phyloP scores from a whole-genome alignment of 768 basidiomycete genomes.

The Lepiota brunneoincarnata region DNA sequence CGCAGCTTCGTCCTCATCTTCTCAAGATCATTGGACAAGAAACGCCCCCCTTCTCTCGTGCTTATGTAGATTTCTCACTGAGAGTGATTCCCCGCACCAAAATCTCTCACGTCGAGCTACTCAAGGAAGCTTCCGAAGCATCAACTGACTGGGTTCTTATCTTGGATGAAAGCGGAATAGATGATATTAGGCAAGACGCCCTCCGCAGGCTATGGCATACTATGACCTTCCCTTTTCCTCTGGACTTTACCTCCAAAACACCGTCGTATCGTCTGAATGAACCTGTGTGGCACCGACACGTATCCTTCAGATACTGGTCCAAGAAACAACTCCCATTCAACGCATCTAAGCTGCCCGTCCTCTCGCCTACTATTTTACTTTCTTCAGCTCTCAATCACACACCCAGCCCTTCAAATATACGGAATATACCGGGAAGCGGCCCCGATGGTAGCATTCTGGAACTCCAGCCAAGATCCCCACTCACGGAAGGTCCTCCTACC shows the following conservation, averaged over 20 bases:
- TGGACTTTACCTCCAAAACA: too few species aligned
- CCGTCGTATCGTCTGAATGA: background rate
- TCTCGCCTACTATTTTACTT: background rate
- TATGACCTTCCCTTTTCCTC: background rate
- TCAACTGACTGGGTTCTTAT: conserved; percentile 51
- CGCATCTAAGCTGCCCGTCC: background rate
- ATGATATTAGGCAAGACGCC: conserved; percentile 27
- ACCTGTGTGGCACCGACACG: background rate
- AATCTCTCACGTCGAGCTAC: conserved; percentile 10
- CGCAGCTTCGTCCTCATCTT: conserved; percentile 33
- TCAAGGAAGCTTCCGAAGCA: conserved; percentile 36
- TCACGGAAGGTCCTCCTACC: background rate
- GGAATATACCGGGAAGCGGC: too few species aligned
- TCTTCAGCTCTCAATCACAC: background rate
- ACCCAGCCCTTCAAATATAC: background rate
- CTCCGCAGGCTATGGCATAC: conserved; percentile 37
- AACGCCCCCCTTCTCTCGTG: conserved; percentile 26
- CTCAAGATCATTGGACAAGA: conserved; percentile 28
- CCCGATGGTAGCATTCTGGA: too few species aligned
- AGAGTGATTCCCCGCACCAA: conserved; percentile 6
- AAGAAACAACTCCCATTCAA: background rate
- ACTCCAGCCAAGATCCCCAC: background rate
- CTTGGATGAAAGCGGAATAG: conserved; percentile 45
- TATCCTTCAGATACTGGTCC: too few species aligned
- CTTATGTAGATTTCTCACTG: conserved; percentile 34